phyloP scores from a whole-genome alignment of 2,329 filamentous ascomycete genomes.

The Beauveria medogensis region DNA sequence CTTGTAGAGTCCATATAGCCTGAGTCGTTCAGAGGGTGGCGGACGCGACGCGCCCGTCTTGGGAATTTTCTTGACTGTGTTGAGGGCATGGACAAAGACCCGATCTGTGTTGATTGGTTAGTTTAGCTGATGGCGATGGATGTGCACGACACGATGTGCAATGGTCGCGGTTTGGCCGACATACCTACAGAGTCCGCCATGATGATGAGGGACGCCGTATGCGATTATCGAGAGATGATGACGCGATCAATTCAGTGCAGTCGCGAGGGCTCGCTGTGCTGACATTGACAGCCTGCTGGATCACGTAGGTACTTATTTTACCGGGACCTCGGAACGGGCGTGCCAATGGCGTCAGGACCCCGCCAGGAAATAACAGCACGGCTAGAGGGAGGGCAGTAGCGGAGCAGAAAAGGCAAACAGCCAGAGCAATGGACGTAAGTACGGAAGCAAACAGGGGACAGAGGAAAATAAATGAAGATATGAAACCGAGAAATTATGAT shows the following conservation, averaged over 20 bases:
- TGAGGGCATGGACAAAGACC: slow-evolving; percentile 97
- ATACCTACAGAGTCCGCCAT: slow-evolving; percentile 33
- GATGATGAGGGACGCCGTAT: slow-evolving; percentile 7
- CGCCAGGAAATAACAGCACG: slow-evolving; percentile 4
- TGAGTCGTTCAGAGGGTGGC: slow-evolving; percentile 74
- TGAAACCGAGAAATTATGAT: not conserved
- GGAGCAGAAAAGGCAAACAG: not conserved
- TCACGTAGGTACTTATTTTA: not conserved
- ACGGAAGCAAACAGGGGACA: not conserved
- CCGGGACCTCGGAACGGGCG: slow-evolving; percentile 12
- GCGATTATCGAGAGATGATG: slow-evolving; percentile 1
- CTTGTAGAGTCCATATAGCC: slow-evolving; percentile 96
- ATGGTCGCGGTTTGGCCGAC: slow-evolving; percentile 1
- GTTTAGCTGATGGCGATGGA: not conserved
- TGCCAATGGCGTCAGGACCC: slow-evolving; percentile 13
- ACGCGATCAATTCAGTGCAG: not conserved
- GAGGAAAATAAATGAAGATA: not conserved
- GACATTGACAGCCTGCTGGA: not conserved
- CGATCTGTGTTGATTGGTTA: slow-evolving; percentile 55
- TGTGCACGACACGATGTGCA: not conserved
- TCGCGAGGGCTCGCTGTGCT: not conserved
- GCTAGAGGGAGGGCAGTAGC: not conserved
- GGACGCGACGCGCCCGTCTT: slow-evolving; percentile 87
- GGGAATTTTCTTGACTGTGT: slow-evolving; percentile 95
- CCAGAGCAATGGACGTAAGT: not conserved